Evolutionary conservation across 2,329 filamentous ascomycete genomes (phyloP).

Genomic region (Botrytis galanthina): DNA sequence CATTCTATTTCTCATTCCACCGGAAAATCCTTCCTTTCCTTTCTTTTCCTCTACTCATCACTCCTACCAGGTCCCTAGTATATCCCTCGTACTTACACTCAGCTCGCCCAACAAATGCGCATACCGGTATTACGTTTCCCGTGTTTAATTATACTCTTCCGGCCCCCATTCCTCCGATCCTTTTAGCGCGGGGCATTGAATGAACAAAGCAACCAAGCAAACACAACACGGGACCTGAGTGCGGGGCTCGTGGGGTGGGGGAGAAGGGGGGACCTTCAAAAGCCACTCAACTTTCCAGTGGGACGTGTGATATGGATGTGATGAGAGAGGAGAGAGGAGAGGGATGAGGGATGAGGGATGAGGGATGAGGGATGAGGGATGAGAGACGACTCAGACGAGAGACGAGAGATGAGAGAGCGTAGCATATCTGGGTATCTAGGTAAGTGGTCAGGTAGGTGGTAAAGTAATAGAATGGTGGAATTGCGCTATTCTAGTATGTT

Average conservation of each 20-base stretch:
- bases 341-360: too few species aligned
- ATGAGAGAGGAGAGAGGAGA: neutral
- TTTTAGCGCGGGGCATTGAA: slow-evolving; percentile 26
- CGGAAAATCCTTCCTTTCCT: slow-evolving; percentile 28
- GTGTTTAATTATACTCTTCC: neutral
- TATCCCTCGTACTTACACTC: neutral
- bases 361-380: neutral
- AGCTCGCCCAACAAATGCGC: neutral
- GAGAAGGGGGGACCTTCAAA: neutral
- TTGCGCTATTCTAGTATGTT: neutral
- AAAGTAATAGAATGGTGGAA: too few species aligned
- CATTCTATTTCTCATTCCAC: slow-evolving; percentile 8
- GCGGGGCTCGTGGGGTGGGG: slow-evolving; percentile 9
- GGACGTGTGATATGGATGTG: neutral
- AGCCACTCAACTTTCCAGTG: neutral
- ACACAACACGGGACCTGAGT: slow-evolving; percentile 13
- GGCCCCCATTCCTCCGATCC: slow-evolving; percentile 25
- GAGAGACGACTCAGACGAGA: neutral
- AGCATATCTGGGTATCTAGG: too few species aligned
- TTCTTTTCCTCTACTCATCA: neutral
- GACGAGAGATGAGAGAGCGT: too few species aligned
- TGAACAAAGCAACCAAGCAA: neutral
- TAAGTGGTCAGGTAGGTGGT: too few species aligned
- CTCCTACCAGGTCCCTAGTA: too few species aligned
- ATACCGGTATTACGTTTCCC: neutral